Base-by-base conservation (phyloP, 768 basidiomycete genomes). In the Suillus discolor region DNA sequence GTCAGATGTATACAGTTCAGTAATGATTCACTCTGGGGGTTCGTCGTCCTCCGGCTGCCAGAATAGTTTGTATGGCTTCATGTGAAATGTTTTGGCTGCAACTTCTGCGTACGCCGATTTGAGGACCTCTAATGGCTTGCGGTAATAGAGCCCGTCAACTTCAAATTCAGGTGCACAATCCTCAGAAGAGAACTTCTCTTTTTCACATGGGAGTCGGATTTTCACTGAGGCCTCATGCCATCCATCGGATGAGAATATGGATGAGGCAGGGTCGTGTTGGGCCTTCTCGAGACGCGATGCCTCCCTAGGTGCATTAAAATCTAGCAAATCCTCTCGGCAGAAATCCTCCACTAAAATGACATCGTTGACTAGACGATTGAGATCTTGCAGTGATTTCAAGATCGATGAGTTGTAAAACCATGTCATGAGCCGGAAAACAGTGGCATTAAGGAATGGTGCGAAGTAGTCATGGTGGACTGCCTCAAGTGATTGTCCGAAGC, bases 291-390 rank as follows among this genome's bases (percentile, higher is more conserved):
- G 28, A 36, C 13, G 31, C 31, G 12, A 45, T n/a, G n/a, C 18
- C 31, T 54, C 60, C 41, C 28, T 62, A 3, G 41, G 2, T 9
- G 57, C 49, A 62, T 63, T 49, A 2, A 69, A 67, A 20, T 16
- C 31, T 31, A 34, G 1, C 6, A 70, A 55, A 16, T 70, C 64
- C n/a, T 57, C 36, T 0, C 45, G 6, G 4, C n/a, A 49, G 49
- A 70, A 70, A 42, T 67, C 60, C 20, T 28, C 18, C 1, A 44
- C 62, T 11, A 15, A 18, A 4, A 66, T 41, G 38, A 65, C 57
- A 51, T 61, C 49, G 16, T 28, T 34, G 34, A 63, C 65, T 9
- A 66, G 41, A n/a, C 55, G 6, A 38, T 34, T 66, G 31, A 63
- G 18, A 23, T 57, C 62, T 25, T 31, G 42, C 20, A 57, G 54